Evolutionary conservation across 345 rosid genomes (phyloP), one percentile per base, ranked within the genome.

Genomic region (Geranium brycei): DNA sequence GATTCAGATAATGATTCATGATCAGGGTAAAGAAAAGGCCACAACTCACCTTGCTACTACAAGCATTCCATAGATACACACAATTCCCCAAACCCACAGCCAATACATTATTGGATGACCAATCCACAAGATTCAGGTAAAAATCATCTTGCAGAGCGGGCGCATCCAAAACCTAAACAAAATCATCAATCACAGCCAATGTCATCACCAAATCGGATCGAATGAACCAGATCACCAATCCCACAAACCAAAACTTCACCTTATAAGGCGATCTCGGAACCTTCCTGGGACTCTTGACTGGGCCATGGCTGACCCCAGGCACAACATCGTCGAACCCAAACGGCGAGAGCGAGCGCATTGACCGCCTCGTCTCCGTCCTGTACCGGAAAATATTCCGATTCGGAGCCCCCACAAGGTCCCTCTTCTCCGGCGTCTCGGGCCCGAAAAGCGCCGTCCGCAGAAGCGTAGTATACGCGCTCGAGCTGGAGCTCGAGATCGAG

Each of bases 141-240:
- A 91, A 95, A 82, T 95, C 99, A 82, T 95, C 99, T 78, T 91
- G 96, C 86, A 95, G 76, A 35, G 97, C 95, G 5, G 99, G 99
- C 47, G 99, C 99, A 74, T 95, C 99, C 86, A 95, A 70, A 69
- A 95, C 89, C 99, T 95, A 78, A 15, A 4, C 5, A 35, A 35
- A 35, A 23, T 23, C 28, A 23, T 35, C 41, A 35, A 7, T 4
- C 41, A 35, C 41, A 35, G 0, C 41, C 41, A 35, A 35, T 35
- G 41, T 35, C 41, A 35, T 35, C 41, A 35, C 63, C 51, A 35
- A 47, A 64, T 31, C 53, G 11, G 11, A 47, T 47, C 53, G 15
- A 47, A 57, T 17, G 59, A 19, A n/a, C 59, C 4, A 69, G 23
- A 30, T 58, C 30, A 69, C 0, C 14, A 18, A 18, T 19, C 23